Percentiles rank a stretch among this genome's conserved stretches.
phyloP scores from a whole-genome alignment of 306 rosid species.

The Quercus ilex region DNA sequence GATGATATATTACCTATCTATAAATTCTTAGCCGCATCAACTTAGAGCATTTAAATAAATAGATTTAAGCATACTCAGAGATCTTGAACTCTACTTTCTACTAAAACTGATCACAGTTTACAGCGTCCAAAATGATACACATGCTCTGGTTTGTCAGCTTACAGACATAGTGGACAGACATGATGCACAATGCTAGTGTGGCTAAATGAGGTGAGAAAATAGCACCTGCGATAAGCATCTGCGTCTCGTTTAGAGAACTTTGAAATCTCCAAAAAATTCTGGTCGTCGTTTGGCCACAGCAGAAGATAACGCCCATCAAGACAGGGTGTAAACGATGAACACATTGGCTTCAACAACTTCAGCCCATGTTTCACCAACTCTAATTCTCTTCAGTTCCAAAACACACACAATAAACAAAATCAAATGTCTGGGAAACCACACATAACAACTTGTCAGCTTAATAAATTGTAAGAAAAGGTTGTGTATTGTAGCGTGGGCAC shows the following conservation, averaged over 20 bases:
- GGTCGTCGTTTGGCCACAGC: conserved; percentile 57
- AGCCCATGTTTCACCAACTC: conserved; percentile 75
- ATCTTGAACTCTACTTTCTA: no score
- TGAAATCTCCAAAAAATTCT: conserved; percentile 68
- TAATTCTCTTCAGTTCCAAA: conserved; percentile 43
- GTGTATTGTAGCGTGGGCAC: no score
- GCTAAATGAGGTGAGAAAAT: background rate
- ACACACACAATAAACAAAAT: background rate
- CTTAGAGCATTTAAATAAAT: no score
- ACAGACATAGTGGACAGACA: background rate
- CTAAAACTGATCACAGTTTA: no score
- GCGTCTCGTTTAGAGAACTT: conserved; percentile 78
- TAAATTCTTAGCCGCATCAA: no score
- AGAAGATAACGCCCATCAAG: conserved; percentile 87
- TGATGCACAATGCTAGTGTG: background rate
- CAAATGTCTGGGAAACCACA: background rate
- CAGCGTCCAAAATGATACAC: background rate
- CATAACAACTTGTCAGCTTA: no score
- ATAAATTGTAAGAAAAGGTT: no score
- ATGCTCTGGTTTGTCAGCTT: background rate
- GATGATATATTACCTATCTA: no score
- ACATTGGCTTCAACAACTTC: conserved; percentile 72
- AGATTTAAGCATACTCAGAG: no score
- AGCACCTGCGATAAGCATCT: conserved; percentile 70
- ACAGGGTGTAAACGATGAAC: conserved; percentile 88